These are phyloP conservation scores for Sapria himalayana DNA, from an alignment of 345 rosid genomes.

Conservation along the genomic window DNA sequence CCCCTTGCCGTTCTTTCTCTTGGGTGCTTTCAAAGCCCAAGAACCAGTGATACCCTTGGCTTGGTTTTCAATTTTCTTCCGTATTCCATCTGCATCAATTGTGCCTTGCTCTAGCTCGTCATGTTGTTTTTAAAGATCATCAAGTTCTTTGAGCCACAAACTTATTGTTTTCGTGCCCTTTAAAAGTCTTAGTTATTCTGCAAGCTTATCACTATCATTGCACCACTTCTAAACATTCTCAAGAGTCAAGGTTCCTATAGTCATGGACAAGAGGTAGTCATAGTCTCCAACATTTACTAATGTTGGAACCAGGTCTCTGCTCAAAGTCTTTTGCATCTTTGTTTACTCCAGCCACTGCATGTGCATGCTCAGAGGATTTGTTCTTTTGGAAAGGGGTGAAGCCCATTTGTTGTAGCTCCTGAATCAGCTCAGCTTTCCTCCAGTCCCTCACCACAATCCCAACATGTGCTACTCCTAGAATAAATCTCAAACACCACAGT, in stretches of 20 bases:
- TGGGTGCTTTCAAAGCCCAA: too few species aligned
- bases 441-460: slow-evolving; percentile 76
- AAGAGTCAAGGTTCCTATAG: slow-evolving; percentile 53
- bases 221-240: slow-evolving; percentile 60
- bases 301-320: slow-evolving; percentile 27
- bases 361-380: slow-evolving; percentile 21
- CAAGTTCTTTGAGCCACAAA: slow-evolving; percentile 65
- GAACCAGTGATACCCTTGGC: too few species aligned
- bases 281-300: slow-evolving; percentile 34
- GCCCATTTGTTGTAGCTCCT: slow-evolving; percentile 53
- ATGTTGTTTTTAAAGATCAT: too few species aligned
- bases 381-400: slow-evolving; percentile 76
- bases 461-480: slow-evolving; percentile 69
- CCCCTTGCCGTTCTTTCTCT: too few species aligned
- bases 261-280: slow-evolving; percentile 64
- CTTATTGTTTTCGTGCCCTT: slow-evolving; percentile 32
- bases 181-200: slow-evolving; percentile 29
- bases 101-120: too few species aligned
- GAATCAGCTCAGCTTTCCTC: slow-evolving; percentile 59
- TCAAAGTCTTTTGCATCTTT: slow-evolving; percentile 38
- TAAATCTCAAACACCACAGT: slow-evolving; percentile 40
- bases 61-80: too few species aligned
- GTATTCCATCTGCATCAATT: too few species aligned
- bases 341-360: slow-evolving; percentile 44
- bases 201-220: slow-evolving; percentile 38